Evolutionary conservation across 2,329 filamentous ascomycete species (phyloP), one percentile per base, ranked within the genome.

Genomic region (Coniochaeta sp.): DNA sequence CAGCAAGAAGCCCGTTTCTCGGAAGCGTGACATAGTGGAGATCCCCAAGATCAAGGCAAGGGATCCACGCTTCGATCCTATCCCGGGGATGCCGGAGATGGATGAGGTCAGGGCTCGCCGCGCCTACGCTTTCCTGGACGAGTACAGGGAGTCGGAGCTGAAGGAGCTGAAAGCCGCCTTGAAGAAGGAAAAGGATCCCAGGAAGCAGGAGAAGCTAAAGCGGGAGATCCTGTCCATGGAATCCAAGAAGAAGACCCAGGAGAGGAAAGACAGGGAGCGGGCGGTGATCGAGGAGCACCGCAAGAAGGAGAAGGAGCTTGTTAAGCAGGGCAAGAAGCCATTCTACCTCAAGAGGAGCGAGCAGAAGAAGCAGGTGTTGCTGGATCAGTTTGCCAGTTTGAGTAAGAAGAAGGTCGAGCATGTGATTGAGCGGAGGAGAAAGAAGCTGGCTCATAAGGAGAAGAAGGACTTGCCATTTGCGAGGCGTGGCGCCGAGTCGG

Each of bases 281-380:
- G 82, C 85, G 61, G 77, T 98, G 47, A 68, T 93, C 59, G 80
- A 85, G 52, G 86, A 89, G 73, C 93, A 98, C 76, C 85, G 89
- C 69, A 84, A 84, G 76, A 82, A 87, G 72, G 95, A 99, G 80
- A 92, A 91, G 77, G 89, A 93, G 72, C 77, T 90, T 62, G 87
- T 98, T 58, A 86, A 86, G 68, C 85, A 96, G 77, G 95, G 95
- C 63, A 97, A 97, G 85, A 86, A 83, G 71, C 93, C 95, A 0
- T 99, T 92, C 77, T 98, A 91, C 75, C 78, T 98, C 68, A 99
- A 99, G 84, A 88, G 88, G 78, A 86, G 87, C 70, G 93, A 97
- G 76, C 85, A 95, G 79, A 96, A 95, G 87, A 91, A 93, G 80
- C 80, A 88, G 74, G 80, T 92, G 60, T 78, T 97, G 63, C 79